Percentiles rank a stretch among this genome's conserved stretches.
phyloP scores from a whole-genome alignment of 768 basidiomycete species.

The Podaxis rugospora region DNA sequence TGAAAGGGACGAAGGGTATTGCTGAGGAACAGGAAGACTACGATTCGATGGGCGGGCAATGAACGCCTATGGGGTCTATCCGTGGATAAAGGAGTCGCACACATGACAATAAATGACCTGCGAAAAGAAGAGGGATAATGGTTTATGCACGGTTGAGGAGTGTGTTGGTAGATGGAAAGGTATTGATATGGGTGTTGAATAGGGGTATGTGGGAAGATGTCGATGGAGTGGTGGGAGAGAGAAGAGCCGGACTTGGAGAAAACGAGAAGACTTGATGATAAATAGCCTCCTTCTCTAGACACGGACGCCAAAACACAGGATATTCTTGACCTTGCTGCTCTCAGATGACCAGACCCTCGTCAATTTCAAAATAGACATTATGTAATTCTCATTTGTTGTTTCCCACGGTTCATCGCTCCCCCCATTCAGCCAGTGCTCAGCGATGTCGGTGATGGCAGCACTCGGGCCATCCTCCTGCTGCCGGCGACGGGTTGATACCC shows the following conservation, averaged over 20 bases:
- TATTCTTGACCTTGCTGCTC: not conserved
- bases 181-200: not conserved
- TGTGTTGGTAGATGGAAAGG: not conserved
- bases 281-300: not conserved
- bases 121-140: constrained; percentile 2
- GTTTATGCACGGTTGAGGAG: not conserved
- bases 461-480: not conserved
- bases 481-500: not conserved
- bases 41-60: not conserved
- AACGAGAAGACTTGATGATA: not conserved
- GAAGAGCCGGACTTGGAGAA: not conserved
- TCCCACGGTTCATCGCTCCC: not conserved
- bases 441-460: not conserved
- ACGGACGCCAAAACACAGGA: not conserved
- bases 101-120: constrained; percentile 1
- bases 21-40: not conserved
- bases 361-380: not conserved
- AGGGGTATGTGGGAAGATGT: not conserved
- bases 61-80: not conserved
- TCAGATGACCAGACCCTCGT: not conserved
- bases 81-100: not conserved
- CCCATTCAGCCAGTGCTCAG: not conserved
- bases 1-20: not conserved
- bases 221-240: constrained; percentile 2
- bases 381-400: not conserved